Base-by-base conservation (phyloP, 768 basidiomycete species). In the Russula ochroleuca region DNA sequence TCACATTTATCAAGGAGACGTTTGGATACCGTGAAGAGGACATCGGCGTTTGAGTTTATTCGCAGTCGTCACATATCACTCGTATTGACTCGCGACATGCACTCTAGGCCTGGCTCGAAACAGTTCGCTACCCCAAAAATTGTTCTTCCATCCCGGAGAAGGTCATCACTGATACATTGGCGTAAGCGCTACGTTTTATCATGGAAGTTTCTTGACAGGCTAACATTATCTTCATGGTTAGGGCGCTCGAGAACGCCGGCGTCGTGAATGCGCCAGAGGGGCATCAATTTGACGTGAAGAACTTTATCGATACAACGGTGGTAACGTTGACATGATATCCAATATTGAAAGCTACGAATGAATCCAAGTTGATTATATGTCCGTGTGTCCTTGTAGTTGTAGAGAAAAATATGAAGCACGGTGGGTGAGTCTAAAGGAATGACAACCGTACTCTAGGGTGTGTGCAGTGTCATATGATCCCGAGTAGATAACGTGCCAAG, bases 11-110 rank as follows among this genome's bases (percentile, higher is more conserved):
- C 69, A 81, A 82, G 71, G 75, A 78, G 13, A 85, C 82, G 56
- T 97, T 96, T 68, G 89, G 88, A 0, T 96, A 98, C 70, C 80
- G 83, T 3, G 83, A 87, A 60, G 82, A 85, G 62, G 96, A 98
- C 72, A 86, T 98, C 67, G 78, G 85, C 76, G 92, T 87, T 28
- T 43, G 52, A 53, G 53, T 63, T 37, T 35, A 23, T 14, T 37
- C 17, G 33, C 8, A n/a, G n/a, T 21, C 33, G 40, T n/a, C 9
- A 51, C 15, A 10, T 7, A 28, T 48, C 5, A 14, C 37, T 13
- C 48, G 2, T 17, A 28, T 50, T 57, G 25, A 45, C 55, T 57
- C 23, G 15, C 25, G 23, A 17, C 47, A 31, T n/a, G n/a, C 47
- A 5, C 19, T n/a, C 48, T 53, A 90, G 90, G 85, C 86, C 23